Base-by-base conservation (phyloP, 192 early-diverging fungal genomes). In the Dispira parvispora region DNA sequence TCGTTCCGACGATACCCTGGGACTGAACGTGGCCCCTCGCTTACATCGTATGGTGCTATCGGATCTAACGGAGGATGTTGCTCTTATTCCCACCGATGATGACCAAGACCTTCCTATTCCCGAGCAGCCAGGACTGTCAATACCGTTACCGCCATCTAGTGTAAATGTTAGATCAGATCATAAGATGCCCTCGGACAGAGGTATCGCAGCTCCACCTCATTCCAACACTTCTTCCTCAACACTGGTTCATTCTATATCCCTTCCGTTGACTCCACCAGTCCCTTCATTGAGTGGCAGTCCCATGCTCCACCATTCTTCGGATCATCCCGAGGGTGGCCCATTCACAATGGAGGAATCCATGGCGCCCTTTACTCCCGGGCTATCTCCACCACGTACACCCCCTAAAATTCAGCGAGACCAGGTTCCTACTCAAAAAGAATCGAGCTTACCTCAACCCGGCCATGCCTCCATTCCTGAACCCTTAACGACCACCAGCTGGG, bases 381-480 rank as follows among this genome's bases (percentile, higher is more conserved):
- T 61, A 20, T 61, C 58, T 14, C 58, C 58, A 16, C 58, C 58
- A n/a, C n/a, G 18, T 44, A 61, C 58, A 20, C 58, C 58, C 11
- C 28, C 28, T 16, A 18, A 16, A 13, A 26, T 56, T 11, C 8
- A 5, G 26, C 27, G 55, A 13, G 16, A 18, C 16, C 49, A 23
- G 8, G 49, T 23, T 50, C 49, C 8, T 50, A 20, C 49, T 50
- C 16, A 14, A 0, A 27, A 12, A 13, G 58, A 11, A 27, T 9
- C 8, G 47, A 21, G 20, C 6, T 6, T 38, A 38, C 32, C 6
- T 38, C 32, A 38, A 6, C 32, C 32, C 32, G 32, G 32, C 32
- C 47, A 61, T 14, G n/a, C 14, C 23, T 46, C 23, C 14, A 0
- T 61, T 12, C 20, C 47, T 0, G 23, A 26, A 21, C 11, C 47